Percentiles rank a stretch among this genome's conserved stretches.
Conservation (phyloP, 2,329 filamentous ascomycete species). For the Calonectria honghensis region DNA sequence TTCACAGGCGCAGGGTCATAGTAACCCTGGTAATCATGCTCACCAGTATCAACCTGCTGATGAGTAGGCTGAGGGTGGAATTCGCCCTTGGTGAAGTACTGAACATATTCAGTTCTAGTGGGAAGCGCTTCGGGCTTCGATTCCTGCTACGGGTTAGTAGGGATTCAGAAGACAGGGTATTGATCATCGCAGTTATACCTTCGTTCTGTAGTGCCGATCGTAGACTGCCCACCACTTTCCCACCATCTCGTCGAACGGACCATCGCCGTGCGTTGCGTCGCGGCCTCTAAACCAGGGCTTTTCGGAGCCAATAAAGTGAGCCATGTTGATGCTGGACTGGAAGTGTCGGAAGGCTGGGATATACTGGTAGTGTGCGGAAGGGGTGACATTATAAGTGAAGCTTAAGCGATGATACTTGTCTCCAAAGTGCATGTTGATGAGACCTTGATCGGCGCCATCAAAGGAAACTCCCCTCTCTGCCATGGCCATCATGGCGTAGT, state of each 20-base stretch:
- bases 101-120: conserved; percentile 63
- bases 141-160: conserved; percentile 49
- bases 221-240: conserved; percentile 96
- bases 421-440: conserved; percentile 96
- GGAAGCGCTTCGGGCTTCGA: conserved; percentile 36
- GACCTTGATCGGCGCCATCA: conserved; percentile 95
- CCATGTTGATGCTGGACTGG: conserved; percentile 89
- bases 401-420: conserved; percentile 89
- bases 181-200: conserved; percentile 60
- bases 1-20: conserved; percentile 46
- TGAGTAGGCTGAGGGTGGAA: conserved; percentile 58
- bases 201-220: conserved; percentile 84
- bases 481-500: conserved; percentile 88
- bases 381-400: conserved; percentile 98
- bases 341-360: conserved; percentile 96
- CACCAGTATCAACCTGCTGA: conserved; percentile 46
- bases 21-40: conserved; percentile 53
- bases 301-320: conserved; percentile 93
- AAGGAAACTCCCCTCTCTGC: conserved; percentile 93
- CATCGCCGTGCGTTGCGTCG: conserved; percentile 70
- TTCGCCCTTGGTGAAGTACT: conserved; percentile 74
- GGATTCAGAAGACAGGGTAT: not conserved
- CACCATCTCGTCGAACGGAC: conserved; percentile 88
- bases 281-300: conserved; percentile 90
- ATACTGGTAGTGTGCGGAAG: conserved; percentile 97